Evolutionary conservation across 768 basidiomycete species (phyloP), one percentile per base, ranked within the genome.

Genomic region (Amyloporia xantha): DNA sequence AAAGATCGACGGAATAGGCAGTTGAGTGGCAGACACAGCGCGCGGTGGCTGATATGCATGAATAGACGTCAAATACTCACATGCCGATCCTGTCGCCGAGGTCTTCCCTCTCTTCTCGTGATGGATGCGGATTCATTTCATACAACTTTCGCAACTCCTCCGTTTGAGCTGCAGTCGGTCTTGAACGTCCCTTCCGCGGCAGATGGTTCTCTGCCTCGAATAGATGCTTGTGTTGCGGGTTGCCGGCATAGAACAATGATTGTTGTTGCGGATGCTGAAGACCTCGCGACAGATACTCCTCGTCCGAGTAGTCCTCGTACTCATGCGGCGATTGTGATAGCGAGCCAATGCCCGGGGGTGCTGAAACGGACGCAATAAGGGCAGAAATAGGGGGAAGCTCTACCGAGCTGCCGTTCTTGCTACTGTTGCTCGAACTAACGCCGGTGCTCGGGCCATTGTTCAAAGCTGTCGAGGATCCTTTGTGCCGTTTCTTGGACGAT

Each of bases 11-110:
- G 38, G 12, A n/a, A 11, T 23, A 23, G 19, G 41, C 6, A 40
- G 38, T n/a, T 15, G n/a, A n/a, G n/a, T 40, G 15, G 6, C 38
- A 17, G 7, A 39, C 38, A 43, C 41, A 43, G 19, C 13, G 17
- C 17, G 17, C 5, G 24, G 7, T 41, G 40, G 12, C 12, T 23
- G 40, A 41, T 23, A 23, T 7, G 23, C 42, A 5, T 15, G 26
- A 28, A 7, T 13, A 7, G 38, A 43, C 26, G 23, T 49, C 41
- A 37, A 30, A 43, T 45, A 75, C 87, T 63, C 66, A 88, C 87
- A 88, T 88, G 67, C 83, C 84, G 62, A 88, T 81, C 61, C 71
- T 76, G 50, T 78, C 72, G 5, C 86, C 79, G 19, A 91, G 71
- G 20, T 72, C 70, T 61, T 83, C 78, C 42, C 82, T 71, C 50